A percentile compares a stretch with the other conserved stretches of the same genome.
phyloP scores from a whole-genome alignment of 2,329 filamentous ascomycete genomes.

The Arthrinium phaeospermum region DNA sequence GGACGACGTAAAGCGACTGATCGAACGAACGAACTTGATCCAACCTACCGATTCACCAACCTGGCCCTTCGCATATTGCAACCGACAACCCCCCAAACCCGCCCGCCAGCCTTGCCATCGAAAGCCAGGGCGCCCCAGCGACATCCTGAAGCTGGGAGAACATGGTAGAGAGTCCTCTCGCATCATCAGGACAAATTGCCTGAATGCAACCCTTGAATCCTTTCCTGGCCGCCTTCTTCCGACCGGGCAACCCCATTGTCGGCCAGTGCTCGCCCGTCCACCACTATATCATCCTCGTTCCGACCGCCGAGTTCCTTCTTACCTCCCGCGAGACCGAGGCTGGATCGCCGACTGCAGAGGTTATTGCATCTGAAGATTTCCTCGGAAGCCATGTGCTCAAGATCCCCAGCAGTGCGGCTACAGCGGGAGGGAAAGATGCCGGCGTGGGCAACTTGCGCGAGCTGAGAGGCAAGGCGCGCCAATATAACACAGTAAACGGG shows the following conservation, averaged over 20 bases:
- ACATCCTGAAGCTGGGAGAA: conserved; percentile 6
- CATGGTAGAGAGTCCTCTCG: conserved; percentile 14
- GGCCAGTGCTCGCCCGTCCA: conserved; percentile 90
- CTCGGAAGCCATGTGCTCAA: conserved; percentile 95
- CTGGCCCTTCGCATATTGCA: background rate
- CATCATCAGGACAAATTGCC: conserved; percentile 47
- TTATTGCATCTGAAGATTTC: conserved; percentile 91
- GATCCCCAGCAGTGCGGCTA: conserved; percentile 64
- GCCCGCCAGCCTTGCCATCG: background rate
- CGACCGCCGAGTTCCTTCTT: conserved; percentile 89
- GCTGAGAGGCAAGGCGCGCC: conserved; percentile 88
- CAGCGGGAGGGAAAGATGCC: conserved; percentile 60
- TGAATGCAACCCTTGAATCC: conserved; percentile 99
- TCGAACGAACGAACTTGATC: background rate
- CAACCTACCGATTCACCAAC: background rate
- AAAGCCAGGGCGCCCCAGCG: conserved; percentile 3
- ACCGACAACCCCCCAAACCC: background rate
- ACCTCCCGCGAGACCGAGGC: conserved; percentile 87
- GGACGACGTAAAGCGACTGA: conserved; percentile 7
- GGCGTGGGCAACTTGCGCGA: conserved; percentile 73
- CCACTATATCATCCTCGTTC: conserved; percentile 92
- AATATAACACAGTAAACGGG: conserved; percentile 91
- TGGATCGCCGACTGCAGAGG: conserved; percentile 76
- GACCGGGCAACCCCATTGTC: conserved; percentile 77
- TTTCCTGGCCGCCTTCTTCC: conserved; percentile 98